Conservation (phyloP, 2,329 filamentous ascomycete species). For the Didymosphaeria variabile region DNA sequence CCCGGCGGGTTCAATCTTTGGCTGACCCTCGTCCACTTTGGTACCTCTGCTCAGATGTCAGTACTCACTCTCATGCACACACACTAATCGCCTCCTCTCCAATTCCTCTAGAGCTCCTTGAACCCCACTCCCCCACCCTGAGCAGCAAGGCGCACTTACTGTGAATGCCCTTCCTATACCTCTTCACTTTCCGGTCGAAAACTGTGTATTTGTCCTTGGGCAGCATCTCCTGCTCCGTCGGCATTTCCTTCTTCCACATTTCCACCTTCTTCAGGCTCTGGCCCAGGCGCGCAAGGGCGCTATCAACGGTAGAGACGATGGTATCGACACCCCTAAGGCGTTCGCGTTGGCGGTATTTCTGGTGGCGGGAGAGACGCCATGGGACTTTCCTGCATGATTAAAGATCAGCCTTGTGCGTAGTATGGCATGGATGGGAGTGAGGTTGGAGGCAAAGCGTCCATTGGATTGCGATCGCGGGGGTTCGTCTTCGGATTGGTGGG, state of each 20-base stretch:
- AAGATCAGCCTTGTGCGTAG: not conserved
- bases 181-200: slow-evolving; percentile 95
- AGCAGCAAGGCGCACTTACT: slow-evolving; percentile 68
- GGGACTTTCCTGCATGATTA: slow-evolving; percentile 80
- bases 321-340: slow-evolving; percentile 75
- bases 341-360: slow-evolving; percentile 44
- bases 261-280: slow-evolving; percentile 79
- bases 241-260: slow-evolving; percentile 96
- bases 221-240: slow-evolving; percentile 92
- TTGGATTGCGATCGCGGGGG: not conserved
- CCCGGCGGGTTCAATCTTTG: slow-evolving; percentile 94
- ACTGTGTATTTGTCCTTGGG: slow-evolving; percentile 97
- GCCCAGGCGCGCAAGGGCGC: slow-evolving; percentile 76
- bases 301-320: slow-evolving; percentile 84
- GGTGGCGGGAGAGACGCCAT: slow-evolving; percentile 88
- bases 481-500: not conserved
- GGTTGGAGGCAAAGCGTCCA: slow-evolving; percentile 4
- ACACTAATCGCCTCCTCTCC: not conserved
- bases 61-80: slow-evolving; percentile 53
- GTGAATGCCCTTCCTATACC: slow-evolving; percentile 95
- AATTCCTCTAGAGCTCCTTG: not conserved
- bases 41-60: slow-evolving; percentile 64
- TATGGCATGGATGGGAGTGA: slow-evolving; percentile 15
- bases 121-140: not conserved
- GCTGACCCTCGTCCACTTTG: slow-evolving; percentile 91